phyloP scores from a whole-genome alignment of 345 rosid species.

The Nasturtium officinale region DNA sequence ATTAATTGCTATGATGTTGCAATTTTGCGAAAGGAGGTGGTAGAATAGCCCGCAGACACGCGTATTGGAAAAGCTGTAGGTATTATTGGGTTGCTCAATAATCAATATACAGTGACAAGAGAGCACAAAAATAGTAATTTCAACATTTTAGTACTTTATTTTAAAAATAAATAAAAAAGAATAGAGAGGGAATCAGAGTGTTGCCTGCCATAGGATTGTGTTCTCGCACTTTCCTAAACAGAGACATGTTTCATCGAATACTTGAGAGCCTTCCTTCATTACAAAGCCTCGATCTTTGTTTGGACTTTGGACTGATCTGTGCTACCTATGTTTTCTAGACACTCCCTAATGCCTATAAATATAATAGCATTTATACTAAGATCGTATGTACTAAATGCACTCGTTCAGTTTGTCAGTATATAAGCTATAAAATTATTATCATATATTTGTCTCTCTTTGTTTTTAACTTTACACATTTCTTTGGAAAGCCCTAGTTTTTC shows the following conservation, averaged over 20 bases:
- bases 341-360: conserved; percentile 21
- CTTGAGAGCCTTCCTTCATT: conserved; percentile 24
- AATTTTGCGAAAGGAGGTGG: conserved; percentile 3
- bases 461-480: background rate
- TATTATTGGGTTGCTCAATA: conserved; percentile 31
- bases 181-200: conserved; percentile 13
- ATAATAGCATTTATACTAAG: background rate
- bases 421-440: background rate
- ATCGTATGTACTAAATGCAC: background rate
- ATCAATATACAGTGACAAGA: conserved; percentile 38
- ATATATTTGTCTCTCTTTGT: background rate
- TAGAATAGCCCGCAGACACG: conserved; percentile 31
- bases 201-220: conserved; percentile 27
- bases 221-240: conserved; percentile 33
- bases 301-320: conserved; percentile 37
- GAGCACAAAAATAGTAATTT: conserved; percentile 16
- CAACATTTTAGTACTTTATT: background rate
- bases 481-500: background rate
- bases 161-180: background rate
- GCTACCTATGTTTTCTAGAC: conserved; percentile 34
- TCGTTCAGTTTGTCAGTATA: conserved; percentile 10
- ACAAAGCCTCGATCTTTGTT: conserved; percentile 39
- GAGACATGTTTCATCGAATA: conserved; percentile 39
- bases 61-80: conserved; percentile 32
- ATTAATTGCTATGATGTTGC: background rate